These are phyloP conservation scores for Thelonectria rubi DNA, from an alignment of 2,329 filamentous ascomycete genomes.

Conservation along the genomic window DNA sequence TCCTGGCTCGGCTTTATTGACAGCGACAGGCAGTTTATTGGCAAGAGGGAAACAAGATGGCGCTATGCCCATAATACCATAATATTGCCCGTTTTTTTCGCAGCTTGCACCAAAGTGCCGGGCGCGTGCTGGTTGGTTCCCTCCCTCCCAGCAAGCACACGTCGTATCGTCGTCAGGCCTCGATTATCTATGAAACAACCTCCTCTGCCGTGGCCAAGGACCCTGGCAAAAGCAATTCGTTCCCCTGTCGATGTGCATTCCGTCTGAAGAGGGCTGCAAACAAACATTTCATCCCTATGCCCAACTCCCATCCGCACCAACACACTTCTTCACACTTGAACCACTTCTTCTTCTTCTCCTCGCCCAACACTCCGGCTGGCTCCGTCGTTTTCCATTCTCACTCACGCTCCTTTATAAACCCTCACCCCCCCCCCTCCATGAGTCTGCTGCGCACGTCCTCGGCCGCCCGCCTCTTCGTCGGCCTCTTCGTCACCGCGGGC, in stretches of 20 bases:
- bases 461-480: slow-evolving; percentile 33
- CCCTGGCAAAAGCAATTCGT: neutral
- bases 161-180: neutral
- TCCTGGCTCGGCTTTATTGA: neutral
- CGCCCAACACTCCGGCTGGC: neutral
- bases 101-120: neutral
- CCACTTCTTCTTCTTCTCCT: neutral
- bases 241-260: neutral
- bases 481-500: slow-evolving; percentile 33
- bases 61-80: neutral
- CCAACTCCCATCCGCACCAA: too few species aligned
- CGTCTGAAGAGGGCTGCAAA: neutral
- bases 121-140: neutral
- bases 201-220: neutral
- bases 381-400: neutral
- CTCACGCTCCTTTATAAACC: neutral
- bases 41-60: neutral
- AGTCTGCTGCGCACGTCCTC: slow-evolving; percentile 31
- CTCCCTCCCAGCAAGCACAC: neutral
- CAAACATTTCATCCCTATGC: neutral
- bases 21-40: neutral
- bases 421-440: slow-evolving; percentile 23
- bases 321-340: neutral
- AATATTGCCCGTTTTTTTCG: too few species aligned
- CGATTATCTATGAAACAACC: neutral